phyloP scores from a whole-genome alignment of 495 filamentous ascomycete species.

The Xylaria castorea region DNA sequence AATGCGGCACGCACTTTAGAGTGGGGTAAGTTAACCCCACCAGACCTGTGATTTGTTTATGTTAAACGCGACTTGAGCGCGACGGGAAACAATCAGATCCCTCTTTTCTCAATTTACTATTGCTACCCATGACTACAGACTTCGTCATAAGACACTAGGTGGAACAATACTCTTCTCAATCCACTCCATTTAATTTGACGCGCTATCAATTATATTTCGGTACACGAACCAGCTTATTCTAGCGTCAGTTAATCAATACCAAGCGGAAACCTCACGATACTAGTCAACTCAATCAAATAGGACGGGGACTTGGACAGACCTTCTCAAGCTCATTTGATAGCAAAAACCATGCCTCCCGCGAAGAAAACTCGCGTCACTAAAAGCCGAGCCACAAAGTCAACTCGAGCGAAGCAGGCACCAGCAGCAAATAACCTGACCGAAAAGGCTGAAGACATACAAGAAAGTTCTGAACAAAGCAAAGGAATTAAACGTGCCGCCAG shows the following conservation, averaged over 20 bases:
- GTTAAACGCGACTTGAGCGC: constrained; percentile 10
- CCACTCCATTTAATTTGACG: not conserved
- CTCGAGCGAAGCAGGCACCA: constrained; percentile 38
- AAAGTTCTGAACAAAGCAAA: constrained; percentile 42
- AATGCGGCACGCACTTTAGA: not conserved
- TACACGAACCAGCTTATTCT: not conserved
- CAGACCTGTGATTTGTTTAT: constrained; percentile 18
- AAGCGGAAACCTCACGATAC: constrained; percentile 48
- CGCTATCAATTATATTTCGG: not conserved
- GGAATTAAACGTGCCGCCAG: constrained; percentile 52
- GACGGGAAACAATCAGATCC: not conserved
- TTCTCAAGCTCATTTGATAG: constrained; percentile 46
- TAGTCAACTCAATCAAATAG: constrained; percentile 70
- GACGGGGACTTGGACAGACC: constrained; percentile 62
- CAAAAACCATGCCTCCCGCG: constrained; percentile 51
- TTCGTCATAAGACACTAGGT: not conserved
- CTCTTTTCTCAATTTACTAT: not conserved
- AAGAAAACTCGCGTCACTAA: constrained; percentile 49
- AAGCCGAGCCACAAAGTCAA: constrained; percentile 47
- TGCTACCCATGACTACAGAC: not conserved
- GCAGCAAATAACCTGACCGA: constrained; percentile 58
- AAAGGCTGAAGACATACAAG: constrained; percentile 52
- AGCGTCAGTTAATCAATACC: constrained; percentile 38
- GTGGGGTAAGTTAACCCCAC: constrained; percentile 15
- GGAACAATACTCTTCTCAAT: not conserved